These are phyloP conservation scores for Nadsonia commutata DNA, from an alignment of 1,139 yeast genomes.

Conservation along the genomic window DNA sequence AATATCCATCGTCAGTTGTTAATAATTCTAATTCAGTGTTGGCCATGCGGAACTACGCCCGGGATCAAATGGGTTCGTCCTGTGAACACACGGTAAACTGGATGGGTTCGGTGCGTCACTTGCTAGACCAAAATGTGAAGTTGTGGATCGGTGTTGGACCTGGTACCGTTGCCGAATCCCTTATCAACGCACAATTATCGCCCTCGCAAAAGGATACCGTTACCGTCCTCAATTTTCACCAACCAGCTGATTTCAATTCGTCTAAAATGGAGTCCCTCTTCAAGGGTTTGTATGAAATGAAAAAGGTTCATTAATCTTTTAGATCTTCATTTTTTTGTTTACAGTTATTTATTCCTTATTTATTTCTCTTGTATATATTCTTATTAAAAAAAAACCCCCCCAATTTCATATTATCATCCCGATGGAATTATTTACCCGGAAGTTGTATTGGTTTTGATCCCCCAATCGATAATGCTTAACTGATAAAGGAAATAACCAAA, in stretches of 20 bases:
- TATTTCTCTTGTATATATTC: too few relatives aligned
- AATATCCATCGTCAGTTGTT: neutral
- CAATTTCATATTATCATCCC: too few relatives aligned
- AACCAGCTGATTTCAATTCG: neutral
- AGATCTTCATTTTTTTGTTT: neutral
- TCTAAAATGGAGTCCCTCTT: neutral
- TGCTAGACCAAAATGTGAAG: neutral
- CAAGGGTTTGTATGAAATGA: neutral
- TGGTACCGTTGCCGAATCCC: neutral
- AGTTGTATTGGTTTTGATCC: too few relatives aligned
- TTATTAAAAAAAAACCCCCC: too few relatives aligned
- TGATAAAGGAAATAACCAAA: too few relatives aligned
- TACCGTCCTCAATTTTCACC: neutral
- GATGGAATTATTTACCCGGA: too few relatives aligned
- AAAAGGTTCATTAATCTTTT: neutral
- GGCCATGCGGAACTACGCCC: neutral
- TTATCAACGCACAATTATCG: neutral
- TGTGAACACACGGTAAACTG: neutral
- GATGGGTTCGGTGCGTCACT: neutral
- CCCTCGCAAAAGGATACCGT: neutral
- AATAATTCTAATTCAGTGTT: neutral
- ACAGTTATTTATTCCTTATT: too few relatives aligned
- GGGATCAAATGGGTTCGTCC: neutral
- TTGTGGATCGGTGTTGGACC: neutral
- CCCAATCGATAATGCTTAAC: too few relatives aligned